phyloP scores from a whole-genome alignment of 2,329 filamentous ascomycete species.

The Proliferodiscus dingleyae region DNA sequence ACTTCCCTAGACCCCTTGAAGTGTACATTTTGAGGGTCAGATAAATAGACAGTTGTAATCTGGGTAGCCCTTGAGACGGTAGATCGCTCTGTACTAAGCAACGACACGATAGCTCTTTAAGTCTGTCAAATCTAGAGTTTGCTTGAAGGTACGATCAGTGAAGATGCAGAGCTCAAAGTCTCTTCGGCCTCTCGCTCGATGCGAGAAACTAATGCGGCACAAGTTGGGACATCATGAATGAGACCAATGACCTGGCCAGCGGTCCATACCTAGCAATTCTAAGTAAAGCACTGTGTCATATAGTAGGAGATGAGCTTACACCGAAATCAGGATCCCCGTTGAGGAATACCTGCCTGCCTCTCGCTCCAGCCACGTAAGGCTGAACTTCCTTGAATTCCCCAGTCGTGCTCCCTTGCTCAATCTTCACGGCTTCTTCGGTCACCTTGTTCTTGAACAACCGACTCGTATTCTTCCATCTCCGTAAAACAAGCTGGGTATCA shows the following conservation, averaged over 20 bases:
- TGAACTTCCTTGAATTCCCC: conserved; percentile 89
- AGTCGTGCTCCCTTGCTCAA: conserved; percentile 76
- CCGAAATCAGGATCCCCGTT: conserved; percentile 89
- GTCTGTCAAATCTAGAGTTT: conserved; percentile 39
- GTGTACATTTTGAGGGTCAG: no score
- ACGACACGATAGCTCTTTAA: no score
- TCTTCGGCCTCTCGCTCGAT: conserved; percentile 75
- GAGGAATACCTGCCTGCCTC: conserved; percentile 84
- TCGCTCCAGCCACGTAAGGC: conserved; percentile 81
- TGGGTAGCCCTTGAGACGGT: no score
- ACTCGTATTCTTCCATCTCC: conserved; percentile 90
- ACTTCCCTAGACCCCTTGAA: no score
- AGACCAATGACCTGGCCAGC: conserved; percentile 91
- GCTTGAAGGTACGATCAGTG: conserved; percentile 50
- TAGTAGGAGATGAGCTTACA: conserved; percentile 48
- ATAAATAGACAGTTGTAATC: no score
- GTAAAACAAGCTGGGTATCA: conserved; percentile 81
- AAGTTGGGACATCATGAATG: conserved; percentile 79
- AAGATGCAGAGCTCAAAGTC: conserved; percentile 54
- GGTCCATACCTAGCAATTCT: conserved; percentile 72
- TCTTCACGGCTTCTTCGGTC: conserved; percentile 69
- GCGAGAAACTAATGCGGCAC: conserved; percentile 60
- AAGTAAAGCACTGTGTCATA: conserved; percentile 6
- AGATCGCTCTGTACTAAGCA: no score
- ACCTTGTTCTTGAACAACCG: conserved; percentile 90